These are phyloP conservation scores for Hyaloperonospora brassicae DNA, from an alignment of 352 stramenopile species.

Conservation along the genomic window DNA sequence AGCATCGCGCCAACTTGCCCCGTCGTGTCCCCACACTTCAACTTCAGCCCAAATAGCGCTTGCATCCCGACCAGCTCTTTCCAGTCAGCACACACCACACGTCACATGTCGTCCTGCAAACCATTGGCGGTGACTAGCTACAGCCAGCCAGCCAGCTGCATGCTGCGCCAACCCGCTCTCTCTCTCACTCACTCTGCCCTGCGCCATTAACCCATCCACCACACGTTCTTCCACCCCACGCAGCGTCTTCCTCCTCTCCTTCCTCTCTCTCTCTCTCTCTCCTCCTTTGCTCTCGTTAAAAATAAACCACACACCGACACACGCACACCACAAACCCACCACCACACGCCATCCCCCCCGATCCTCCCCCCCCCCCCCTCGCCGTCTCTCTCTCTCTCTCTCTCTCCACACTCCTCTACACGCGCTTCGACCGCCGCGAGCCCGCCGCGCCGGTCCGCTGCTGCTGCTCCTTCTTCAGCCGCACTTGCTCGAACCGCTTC, in stretches of 20 bases:
- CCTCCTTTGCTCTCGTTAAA: constrained; percentile 5
- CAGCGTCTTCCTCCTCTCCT: constrained; percentile 16
- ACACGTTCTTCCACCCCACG: constrained; percentile 12
- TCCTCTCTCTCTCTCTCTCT: constrained; percentile 13
- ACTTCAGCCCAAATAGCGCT: too few species aligned
- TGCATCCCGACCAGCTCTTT: too few species aligned
- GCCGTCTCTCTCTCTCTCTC: too few species aligned
- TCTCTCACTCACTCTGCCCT: constrained; percentile 7
- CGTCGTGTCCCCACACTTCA: too few species aligned
- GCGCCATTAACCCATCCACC: not conserved
- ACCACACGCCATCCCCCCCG: too few species aligned
- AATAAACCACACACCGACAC: not conserved
- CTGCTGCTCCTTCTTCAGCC: constrained; percentile 52
- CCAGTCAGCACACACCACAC: too few species aligned
- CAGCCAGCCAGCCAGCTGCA: constrained; percentile 4
- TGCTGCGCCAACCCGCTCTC: constrained; percentile 7
- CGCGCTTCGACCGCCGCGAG: constrained; percentile 22
- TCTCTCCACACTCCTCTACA: constrained; percentile 7
- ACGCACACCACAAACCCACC: too few species aligned
- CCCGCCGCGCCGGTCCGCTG: constrained; percentile 19
- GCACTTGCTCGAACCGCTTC: constrained; percentile 70
- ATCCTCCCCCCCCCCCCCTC: too few species aligned
- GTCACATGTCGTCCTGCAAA: too few species aligned
- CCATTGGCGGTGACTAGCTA: too few species aligned
- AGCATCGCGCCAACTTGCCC: too few species aligned